Base-by-base conservation (phyloP, 164 flowering plant genomes). In the Santalum album region DNA sequence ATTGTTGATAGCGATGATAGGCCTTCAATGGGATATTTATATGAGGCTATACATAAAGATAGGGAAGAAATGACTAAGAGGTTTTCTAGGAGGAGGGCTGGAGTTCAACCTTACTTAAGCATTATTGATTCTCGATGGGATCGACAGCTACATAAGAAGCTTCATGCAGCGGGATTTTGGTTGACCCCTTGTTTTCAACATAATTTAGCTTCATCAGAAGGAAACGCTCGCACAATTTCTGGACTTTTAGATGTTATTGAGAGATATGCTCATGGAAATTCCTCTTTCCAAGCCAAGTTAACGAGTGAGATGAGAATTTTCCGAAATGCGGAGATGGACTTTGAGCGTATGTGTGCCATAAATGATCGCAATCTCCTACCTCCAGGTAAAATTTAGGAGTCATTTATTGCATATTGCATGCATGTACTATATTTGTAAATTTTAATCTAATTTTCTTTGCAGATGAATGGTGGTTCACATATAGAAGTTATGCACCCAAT, bases 1-100 rank as follows among this genome's bases (percentile, higher is more conserved):
- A 46, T 47, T 21, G 53, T 57, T 20, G 45, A 57, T 48, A 48
- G 29, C 9, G 60, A 57, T 34, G 10, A 47, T 0, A 48, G 32
- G 36, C 51, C 34, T 2, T 17, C 53, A 21, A 48, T 48, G 53
- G 25, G 60, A 1, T 34, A 46, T 34, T 0, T 57, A 6, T 57
- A 47, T 49, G 1, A 15, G 2, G 53, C 32, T 4, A 20, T 29
- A 20, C 20, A 48, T 32, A 16, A 23, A 21, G 26, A 7, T 20
- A 34, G 32, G n/a, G 29, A 47, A 1, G 53, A 29, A n/a, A 34
- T 48, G 15, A 1, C 6, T 14, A 21, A 18, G 1, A 48, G 34
- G 15, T 58, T 49, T 23, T 1, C 23, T 15, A 12, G 40, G 16
- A 38, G 14, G 6, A n/a, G n/a, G n/a, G 3, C 3, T 9, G 3